These are phyloP conservation scores for Coprinopsis cinerea DNA, from an alignment of 768 basidiomycete genomes.

Conservation along the genomic window DNA sequence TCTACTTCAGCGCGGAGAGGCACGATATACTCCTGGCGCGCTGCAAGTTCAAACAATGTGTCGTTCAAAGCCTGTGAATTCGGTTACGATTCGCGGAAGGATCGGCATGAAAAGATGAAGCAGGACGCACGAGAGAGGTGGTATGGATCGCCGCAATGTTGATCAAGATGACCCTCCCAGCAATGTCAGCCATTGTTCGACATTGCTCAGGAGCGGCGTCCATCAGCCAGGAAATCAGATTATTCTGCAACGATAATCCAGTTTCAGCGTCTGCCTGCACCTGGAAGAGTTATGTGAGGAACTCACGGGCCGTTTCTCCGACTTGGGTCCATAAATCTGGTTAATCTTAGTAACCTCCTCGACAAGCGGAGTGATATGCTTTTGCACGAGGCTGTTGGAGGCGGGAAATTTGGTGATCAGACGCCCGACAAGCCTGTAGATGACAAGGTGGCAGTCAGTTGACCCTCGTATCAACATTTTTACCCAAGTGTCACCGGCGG, in stretches of 20 bases:
- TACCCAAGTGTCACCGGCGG: too few species aligned
- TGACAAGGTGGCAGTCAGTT: too few species aligned
- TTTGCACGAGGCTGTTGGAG: background rate
- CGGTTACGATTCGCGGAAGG: background rate
- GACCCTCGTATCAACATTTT: too few species aligned
- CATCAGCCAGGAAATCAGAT: slow-evolving; percentile 42
- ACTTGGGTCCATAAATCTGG: slow-evolving; percentile 10
- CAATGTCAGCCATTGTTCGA: slow-evolving; percentile 20
- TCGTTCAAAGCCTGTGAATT: slow-evolving; percentile 20
- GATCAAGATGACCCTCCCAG: slow-evolving; percentile 23
- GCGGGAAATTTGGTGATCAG: background rate
- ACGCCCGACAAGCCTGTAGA: background rate
- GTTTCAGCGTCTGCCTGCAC: background rate
- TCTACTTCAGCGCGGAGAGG: slow-evolving; percentile 37
- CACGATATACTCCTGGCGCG: slow-evolving; percentile 22
- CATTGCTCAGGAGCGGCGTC: slow-evolving; percentile 28
- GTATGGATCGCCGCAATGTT: slow-evolving; percentile 39
- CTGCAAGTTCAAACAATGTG: slow-evolving; percentile 25
- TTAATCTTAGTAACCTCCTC: background rate
- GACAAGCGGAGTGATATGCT: background rate
- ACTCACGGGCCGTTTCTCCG: slow-evolving; percentile 27
- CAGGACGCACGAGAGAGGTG: slow-evolving; percentile 24
- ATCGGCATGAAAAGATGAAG: background rate
- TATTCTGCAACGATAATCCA: slow-evolving; percentile 26
- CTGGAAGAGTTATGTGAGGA: background rate